These are phyloP conservation scores for Leccinum fuscescens DNA, from an alignment of 1,284 basidiomycete genomes.

Conservation along the genomic window DNA sequence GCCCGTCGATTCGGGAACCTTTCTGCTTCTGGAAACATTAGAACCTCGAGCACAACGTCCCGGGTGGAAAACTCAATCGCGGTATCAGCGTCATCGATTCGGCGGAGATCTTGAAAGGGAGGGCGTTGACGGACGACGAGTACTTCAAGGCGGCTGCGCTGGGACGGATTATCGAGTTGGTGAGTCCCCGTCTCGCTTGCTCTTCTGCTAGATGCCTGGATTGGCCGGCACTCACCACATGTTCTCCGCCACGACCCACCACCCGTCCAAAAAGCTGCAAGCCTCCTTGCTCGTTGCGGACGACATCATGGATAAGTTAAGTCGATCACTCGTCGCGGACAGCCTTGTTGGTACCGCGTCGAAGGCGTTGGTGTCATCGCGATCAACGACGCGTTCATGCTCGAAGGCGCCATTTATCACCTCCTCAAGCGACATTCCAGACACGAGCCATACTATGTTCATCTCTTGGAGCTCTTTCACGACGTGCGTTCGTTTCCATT, in stretches of 20 bases:
- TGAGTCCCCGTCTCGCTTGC: conserved; percentile 17
- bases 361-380: conserved; percentile 84
- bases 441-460: conserved; percentile 80
- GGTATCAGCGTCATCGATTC: conserved; percentile 95
- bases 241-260: not conserved
- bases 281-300: conserved; percentile 97
- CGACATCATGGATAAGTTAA: conserved; percentile 92
- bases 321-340: conserved; percentile 91
- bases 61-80: conserved; percentile 97
- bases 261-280: conserved; percentile 45
- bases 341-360: conserved; percentile 93
- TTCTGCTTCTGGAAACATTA: conserved; percentile 30
- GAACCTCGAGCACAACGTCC: conserved; percentile 94
- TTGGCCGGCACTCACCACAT: not conserved
- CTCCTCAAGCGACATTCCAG: conserved; percentile 90
- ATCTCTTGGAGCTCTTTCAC: conserved; percentile 89
- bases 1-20: conserved; percentile 77
- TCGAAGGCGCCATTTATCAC: conserved; percentile 92
- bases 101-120: conserved; percentile 82
- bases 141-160: conserved; percentile 88
- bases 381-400: conserved; percentile 98
- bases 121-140: conserved; percentile 72
- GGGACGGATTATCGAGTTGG: conserved; percentile 95
- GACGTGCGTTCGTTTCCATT: conserved; percentile 40
- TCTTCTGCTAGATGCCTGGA: too few species aligned